Evolutionary conservation across 116 monocot species (phyloP), one percentile per base, ranked within the genome.

Genomic region (Thalassia testudinum): DNA sequence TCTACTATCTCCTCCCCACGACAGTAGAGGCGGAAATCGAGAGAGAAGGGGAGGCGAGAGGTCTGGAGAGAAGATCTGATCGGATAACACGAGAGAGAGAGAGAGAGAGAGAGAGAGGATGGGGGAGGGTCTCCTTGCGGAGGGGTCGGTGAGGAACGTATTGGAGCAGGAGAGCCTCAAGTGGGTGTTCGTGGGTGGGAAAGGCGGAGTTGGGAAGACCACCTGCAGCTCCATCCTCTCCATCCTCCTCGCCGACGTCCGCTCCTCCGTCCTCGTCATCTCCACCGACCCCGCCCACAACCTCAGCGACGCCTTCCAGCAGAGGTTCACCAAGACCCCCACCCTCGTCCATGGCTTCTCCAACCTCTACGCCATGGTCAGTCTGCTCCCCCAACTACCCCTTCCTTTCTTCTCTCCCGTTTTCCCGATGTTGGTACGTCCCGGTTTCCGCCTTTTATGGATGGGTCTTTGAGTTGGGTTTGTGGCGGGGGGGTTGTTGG

Each of bases 211-310:
- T 23, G 95, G 95, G 28, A 95, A 95, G 76, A 95, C 95, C 27
- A 95, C 95, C 5, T 81, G 88, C 72, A 95, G 95, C 54, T 88
- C 95, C 21, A 85, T 87, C 52, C 34, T 95, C 17, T 69, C 88
- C 24, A 74, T 88, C 47, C 68, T 88, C 21, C 70, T 95, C 30
- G 66, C 95, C n/a, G 50, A 64, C 24, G 88, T 72, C 21, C 85
- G 95, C 23, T 69, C 59, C 25, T 95, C 95, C 38, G 95, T 95
- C 18, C 88, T 95, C 60, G 52, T 95, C 64, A 95, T 95, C 62
- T 95, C 95, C 60, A 95, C 95, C 56, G 95, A 95, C 70, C 95
- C 95, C 16, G 95, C 95, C 14, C 95, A 95, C 72, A 95, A 95
- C 62, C 83, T 95, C 53, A 85, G 85, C 75, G 95, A 95, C 57